Evolutionary conservation across 2,329 filamentous ascomycete species (phyloP).

Genomic region (Cercospora nicotianae): DNA sequence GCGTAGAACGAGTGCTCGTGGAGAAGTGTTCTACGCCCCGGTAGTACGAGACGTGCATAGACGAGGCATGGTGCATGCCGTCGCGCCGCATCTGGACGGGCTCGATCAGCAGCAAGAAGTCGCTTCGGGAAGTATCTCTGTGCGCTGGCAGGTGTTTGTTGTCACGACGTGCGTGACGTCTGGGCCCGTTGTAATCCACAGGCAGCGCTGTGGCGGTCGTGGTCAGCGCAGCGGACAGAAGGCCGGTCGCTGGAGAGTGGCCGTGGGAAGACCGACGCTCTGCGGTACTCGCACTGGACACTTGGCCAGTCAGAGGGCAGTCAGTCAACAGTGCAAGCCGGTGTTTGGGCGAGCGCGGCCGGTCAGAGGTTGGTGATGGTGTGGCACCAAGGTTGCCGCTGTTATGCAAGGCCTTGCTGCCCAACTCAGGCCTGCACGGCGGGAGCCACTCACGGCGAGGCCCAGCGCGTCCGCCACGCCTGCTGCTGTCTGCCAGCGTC

Average conservation of each 20-base stretch:
- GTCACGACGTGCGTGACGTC: background rate
- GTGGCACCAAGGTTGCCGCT: conserved; percentile 20
- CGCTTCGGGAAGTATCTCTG: background rate
- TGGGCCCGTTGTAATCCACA: background rate
- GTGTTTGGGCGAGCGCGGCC: conserved; percentile 16
- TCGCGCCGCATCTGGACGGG: background rate
- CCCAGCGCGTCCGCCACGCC: background rate
- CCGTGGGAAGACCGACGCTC: background rate
- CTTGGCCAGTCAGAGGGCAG: conserved; percentile 8
- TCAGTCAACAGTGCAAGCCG: background rate
- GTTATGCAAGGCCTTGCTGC: conserved; percentile 15
- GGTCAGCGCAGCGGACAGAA: background rate
- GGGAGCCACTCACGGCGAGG: conserved; percentile 7
- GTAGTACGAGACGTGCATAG: conserved; percentile 12
- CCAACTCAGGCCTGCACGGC: conserved; percentile 12
- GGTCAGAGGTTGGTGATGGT: background rate
- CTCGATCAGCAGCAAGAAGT: background rate
- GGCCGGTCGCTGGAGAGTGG: background rate
- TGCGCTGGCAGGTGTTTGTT: background rate
- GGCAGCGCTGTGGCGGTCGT: background rate
- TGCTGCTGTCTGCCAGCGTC: conserved; percentile 1
- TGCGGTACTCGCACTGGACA: background rate
- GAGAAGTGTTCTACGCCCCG: background rate
- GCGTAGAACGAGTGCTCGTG: background rate
- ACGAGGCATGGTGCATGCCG: background rate